Evolutionary conservation across 2,329 filamentous ascomycete species (phyloP), one percentile per base, ranked within the genome.

Genomic region (Triangularia setosa): DNA sequence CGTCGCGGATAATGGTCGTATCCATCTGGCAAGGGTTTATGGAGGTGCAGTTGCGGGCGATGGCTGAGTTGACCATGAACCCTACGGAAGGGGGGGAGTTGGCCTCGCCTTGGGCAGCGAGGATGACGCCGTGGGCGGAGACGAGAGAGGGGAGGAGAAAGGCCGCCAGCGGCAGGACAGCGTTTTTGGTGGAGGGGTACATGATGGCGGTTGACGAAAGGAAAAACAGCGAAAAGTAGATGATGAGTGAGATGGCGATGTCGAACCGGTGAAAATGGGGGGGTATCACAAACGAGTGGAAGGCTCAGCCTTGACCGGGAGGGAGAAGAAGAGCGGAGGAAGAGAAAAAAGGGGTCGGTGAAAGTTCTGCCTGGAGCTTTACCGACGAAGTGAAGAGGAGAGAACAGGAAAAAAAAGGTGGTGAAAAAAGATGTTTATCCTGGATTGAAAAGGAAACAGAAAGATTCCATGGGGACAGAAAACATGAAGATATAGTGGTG

Each of bases 1-100:
- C 81, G 64, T 87, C 84, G 60, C 82, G 80, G 75, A 90, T 89
- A 71, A 88, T 81, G 61, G 85, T 88, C 11, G 85, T 79, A 64
- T 90, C 87, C 67, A 86, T 84, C 71, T 90, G 86, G 79, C 87
- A 89, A 21, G 87, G 87, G 73, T 81, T 86, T 77, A 88, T 86
- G 62, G 78, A 78, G 16, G 85, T 87, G 74, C 87, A 88, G 73
- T 88, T 87, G 67, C 87, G 82, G 27, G 87, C 84, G 69, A 87
- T 80, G 63, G 75, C 75, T 48, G 80, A 75, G 69, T 84, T 80
- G 65, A 88, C 81, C 73, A 80, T 75, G 70, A 83, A 83, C n/a
- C 80, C 83, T 56, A 83, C 73, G 65, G 80, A 81, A 11, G 76
- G 69, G 18, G 81, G 81, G 0, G 81, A 82, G 1, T 79, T 80